Conservation (phyloP, 306 rosid species). For the Senna siamea region DNA sequence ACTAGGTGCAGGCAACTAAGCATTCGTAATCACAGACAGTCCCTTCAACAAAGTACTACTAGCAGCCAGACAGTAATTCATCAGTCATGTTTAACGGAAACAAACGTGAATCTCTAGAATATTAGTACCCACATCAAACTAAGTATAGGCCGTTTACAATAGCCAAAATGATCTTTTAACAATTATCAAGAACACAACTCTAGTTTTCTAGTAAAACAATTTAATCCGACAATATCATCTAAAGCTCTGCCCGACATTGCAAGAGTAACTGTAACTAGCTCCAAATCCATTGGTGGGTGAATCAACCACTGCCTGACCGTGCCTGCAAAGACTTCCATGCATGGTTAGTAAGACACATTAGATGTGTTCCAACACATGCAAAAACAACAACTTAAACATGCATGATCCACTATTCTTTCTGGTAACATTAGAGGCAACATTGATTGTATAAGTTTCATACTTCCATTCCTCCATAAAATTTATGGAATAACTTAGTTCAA, state of each 20-base stretch:
- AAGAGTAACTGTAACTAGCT: background rate
- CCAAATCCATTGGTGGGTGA: background rate
- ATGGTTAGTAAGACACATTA: background rate
- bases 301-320: constrained; percentile 63
- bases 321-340: constrained; percentile 55
- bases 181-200: constrained; percentile 20
- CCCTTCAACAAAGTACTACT: background rate
- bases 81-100: constrained; percentile 21
- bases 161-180: constrained; percentile 23
- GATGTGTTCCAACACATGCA: background rate
- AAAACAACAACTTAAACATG: constrained; percentile 1
- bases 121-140: background rate
- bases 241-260: constrained; percentile 14
- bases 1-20: too few species aligned
- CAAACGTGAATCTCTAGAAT: constrained; percentile 18
- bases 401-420: background rate
- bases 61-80: constrained; percentile 1
- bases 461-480: background rate
- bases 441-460: background rate
- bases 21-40: too few species aligned
- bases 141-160: constrained; percentile 28
- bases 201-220: constrained; percentile 35
- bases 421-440: background rate
- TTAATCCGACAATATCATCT: constrained; percentile 23
- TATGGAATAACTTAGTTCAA: too few species aligned